Evolutionary conservation across 805 yeast species (phyloP).

Genomic region (Zygosaccharomyces bisporus): DNA sequence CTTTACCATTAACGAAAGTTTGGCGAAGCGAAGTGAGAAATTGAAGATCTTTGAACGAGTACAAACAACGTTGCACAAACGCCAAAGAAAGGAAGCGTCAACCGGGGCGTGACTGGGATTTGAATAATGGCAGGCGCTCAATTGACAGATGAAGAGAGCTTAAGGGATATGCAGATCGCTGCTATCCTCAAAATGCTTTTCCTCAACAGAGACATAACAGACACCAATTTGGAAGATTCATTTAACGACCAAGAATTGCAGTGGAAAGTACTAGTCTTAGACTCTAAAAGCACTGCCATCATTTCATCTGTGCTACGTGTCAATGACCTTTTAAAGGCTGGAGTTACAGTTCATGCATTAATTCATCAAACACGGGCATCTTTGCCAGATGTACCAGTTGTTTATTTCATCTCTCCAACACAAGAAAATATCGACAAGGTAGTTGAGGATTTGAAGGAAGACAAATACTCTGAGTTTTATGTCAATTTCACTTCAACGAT

Average conservation of each 20-base stretch:
- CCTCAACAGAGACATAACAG: constrained; percentile 60
- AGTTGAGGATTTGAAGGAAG: constrained; percentile 66
- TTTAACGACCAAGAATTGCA: constrained; percentile 61
- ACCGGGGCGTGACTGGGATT: background rate
- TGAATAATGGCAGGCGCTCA: constrained; percentile 21
- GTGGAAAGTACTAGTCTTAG: constrained; percentile 91
- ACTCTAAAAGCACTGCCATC: constrained; percentile 73
- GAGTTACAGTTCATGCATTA: constrained; percentile 84
- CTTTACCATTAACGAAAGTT: background rate
- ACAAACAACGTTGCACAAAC: constrained; percentile 2
- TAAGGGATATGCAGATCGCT: constrained; percentile 42
- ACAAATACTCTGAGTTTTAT: constrained; percentile 73
- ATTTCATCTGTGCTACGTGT: constrained; percentile 90
- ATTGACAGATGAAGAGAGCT: constrained; percentile 23
- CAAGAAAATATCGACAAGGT: constrained; percentile 66
- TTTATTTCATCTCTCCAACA: constrained; percentile 88
- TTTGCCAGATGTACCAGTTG: constrained; percentile 89
- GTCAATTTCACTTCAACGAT: constrained; percentile 84
- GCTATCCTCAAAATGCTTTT: constrained; percentile 79
- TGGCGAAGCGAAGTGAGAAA: constrained; percentile 2
- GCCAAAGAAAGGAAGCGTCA: background rate
- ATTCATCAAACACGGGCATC: constrained; percentile 71
- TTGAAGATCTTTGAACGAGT: constrained; percentile 3
- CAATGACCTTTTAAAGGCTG: constrained; percentile 83
- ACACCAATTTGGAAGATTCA: constrained; percentile 50